Conservation (phyloP, 164 flowering plant genomes). For the Brasenia schreberi region DNA sequence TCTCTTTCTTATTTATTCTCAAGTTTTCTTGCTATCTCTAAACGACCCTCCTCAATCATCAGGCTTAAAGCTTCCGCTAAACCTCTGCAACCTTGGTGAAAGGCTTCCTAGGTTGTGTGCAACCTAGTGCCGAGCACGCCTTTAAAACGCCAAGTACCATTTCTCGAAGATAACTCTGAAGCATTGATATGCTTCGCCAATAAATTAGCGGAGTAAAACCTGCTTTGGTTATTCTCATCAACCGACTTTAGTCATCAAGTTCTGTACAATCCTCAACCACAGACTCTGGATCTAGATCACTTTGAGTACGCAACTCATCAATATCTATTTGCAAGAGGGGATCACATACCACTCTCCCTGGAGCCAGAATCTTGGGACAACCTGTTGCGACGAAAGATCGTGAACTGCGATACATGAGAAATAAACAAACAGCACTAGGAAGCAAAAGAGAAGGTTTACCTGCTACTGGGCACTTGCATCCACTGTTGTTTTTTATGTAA, state of each 20-base stretch:
- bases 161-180: too few relatives aligned
- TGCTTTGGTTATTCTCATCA: too few relatives aligned
- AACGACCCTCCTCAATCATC: too few relatives aligned
- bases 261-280: constrained; percentile 66
- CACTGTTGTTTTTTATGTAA: constrained; percentile 23
- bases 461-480: constrained; percentile 53
- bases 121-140: too few relatives aligned
- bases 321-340: constrained; percentile 55
- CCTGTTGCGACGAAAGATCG: constrained; percentile 21
- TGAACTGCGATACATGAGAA: background rate
- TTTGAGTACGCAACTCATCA: constrained; percentile 56
- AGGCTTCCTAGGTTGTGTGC: too few relatives aligned
- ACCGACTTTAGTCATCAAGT: constrained; percentile 16
- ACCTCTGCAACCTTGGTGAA: too few relatives aligned
- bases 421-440: background rate
- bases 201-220: too few relatives aligned
- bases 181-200: too few relatives aligned
- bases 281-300: constrained; percentile 19
- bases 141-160: too few relatives aligned
- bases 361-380: constrained; percentile 50
- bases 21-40: too few relatives aligned
- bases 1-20: too few relatives aligned
- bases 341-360: constrained; percentile 47
- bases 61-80: too few relatives aligned
- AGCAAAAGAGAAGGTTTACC: constrained; percentile 25